Base-by-base conservation (phyloP, 2,329 filamentous ascomycete genomes). In the Ambrosiella cleistominuta region DNA sequence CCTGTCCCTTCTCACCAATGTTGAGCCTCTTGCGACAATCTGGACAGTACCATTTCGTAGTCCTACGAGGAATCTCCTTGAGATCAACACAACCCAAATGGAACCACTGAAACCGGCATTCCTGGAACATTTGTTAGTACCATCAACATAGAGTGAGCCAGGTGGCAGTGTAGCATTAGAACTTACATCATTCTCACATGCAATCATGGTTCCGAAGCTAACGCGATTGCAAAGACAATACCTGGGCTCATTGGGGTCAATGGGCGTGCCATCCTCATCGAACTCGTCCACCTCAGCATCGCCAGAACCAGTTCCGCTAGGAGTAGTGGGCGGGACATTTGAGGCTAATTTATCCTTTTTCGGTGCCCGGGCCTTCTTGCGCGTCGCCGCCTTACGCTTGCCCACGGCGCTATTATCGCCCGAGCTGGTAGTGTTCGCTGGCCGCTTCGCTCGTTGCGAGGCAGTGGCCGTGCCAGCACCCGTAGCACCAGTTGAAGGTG, bases 81-180 rank as follows among this genome's bases (percentile, higher is more conserved):
- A 93, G 72, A 4, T 77, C 81, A 5, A 93, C 84, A 65, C 87
- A 93, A 62, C 82, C 80, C 45, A 93, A 75, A 66, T 93, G 87
- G 68, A 91, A 93, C 87, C 87, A 93, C 68, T 91, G 86, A 62
- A 81, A 81, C 64, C 87, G 82, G 70, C 87, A 93, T 70, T 85
- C 72, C 71, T 77, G 65, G 42, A n/a, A 17, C 7, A 42, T n/a
- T 45, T 42, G 61, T 68, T 60, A 63, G 62, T 40, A 42, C 38
- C 38, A 40, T 27, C n/a, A 17, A 27, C 13, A 7, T 49, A 13
- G 57, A 36, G 39, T 54, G 40, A 44, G 19, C 53, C 4, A 45
- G 36, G 4, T 5, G 27, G 57, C 54, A 15, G 45, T 47, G 59
- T 54, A 51, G 57, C 57, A 61, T 47, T n/a, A 11, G 39, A 49